These are phyloP conservation scores for Thraustotheca clavata DNA, from an alignment of 352 stramenopile species.

Conservation along the genomic window DNA sequence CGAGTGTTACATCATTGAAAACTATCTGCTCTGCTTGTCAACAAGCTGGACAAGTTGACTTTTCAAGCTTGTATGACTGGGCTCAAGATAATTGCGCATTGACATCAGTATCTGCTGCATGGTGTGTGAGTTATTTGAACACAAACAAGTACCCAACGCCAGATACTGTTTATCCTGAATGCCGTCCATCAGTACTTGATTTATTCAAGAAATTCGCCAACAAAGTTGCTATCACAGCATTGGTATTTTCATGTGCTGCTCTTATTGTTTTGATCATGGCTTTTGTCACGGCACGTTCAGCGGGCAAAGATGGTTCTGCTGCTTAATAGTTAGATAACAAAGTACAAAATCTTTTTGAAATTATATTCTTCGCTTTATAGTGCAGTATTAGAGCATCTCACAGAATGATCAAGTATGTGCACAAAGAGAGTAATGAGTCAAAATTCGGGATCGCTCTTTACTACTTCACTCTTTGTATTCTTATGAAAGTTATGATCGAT, in stretches of 20 bases:
- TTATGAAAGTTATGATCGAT: too few relatives aligned
- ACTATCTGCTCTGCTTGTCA: slow-evolving; percentile 53
- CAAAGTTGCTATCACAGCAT: slow-evolving; percentile 40
- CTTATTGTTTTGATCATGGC: slow-evolving; percentile 46
- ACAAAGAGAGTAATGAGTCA: too few relatives aligned
- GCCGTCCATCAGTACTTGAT: slow-evolving; percentile 45
- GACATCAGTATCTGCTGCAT: slow-evolving; percentile 45
- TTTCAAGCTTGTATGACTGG: slow-evolving; percentile 59
- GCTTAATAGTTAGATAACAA: too few relatives aligned
- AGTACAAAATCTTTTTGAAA: too few relatives aligned
- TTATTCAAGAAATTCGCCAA: slow-evolving; percentile 65
- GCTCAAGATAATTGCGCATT: slow-evolving; percentile 43
- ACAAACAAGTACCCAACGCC: slow-evolving; percentile 3
- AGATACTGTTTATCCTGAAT: slow-evolving; percentile 45
- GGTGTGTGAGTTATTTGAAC: slow-evolving; percentile 54
- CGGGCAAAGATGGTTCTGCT: slow-evolving; percentile 25
- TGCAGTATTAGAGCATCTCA: too few relatives aligned
- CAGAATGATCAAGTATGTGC: too few relatives aligned
- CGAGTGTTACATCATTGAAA: slow-evolving; percentile 37
- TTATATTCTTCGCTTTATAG: too few relatives aligned
- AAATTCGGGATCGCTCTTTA: too few relatives aligned
- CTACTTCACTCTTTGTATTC: too few relatives aligned
- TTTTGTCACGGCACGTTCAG: slow-evolving; percentile 33
- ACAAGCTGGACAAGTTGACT: slow-evolving; percentile 48
- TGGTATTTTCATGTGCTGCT: slow-evolving; percentile 46